Evolutionary conservation across 106 monocot genomes (phyloP), one percentile per base, ranked within the genome.

Genomic region (Narthecium ossifragum): DNA sequence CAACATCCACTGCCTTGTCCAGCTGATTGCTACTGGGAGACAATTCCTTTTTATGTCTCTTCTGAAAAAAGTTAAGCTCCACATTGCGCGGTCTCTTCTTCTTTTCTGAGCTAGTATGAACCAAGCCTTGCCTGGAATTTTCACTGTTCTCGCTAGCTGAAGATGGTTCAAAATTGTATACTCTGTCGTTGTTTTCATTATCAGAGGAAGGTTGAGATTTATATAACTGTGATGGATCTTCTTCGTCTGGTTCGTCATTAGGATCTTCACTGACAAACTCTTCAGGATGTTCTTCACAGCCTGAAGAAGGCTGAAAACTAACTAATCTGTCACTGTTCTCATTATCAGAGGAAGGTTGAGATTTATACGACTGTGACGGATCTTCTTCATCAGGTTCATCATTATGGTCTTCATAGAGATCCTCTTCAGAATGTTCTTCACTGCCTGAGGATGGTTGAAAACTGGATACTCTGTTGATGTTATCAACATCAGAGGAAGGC

Each of bases 1-100:
- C 53, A 53, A 28, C 38, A 27, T 20, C 27, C 39, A 24, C 40
- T 0, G 40, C 14, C 8, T 30, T 53, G 26, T 20, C 27, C 40
- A 40, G 17, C 20, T 9, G 3, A 53, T 29, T 21, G 29, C 39
- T 21, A 27, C 38, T 11, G 13, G 39, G 1, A 23, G 51, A 14
- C 52, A 55, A 15, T n/a, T 58, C 49, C 48, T 36, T 37, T 34
- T 68, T 58, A 33, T 48, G 46, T 29, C 46, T 22, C 46, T 55
- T 67, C 26, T 46, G 22, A 46, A 17, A 17, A 46, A 28, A 4
- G 8, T 22, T 24, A 17, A 32, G 46, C 31, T 25, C 12, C 25
- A 8, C 29, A 34, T 47, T 57, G 17, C 33, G 30, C 34, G 32
- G 31, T 31, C 39, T 57, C 46, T 12, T 46, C 23, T 57, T 67